Conservation (phyloP, 768 basidiomycete species). For the Russula griseocarnosa region DNA sequence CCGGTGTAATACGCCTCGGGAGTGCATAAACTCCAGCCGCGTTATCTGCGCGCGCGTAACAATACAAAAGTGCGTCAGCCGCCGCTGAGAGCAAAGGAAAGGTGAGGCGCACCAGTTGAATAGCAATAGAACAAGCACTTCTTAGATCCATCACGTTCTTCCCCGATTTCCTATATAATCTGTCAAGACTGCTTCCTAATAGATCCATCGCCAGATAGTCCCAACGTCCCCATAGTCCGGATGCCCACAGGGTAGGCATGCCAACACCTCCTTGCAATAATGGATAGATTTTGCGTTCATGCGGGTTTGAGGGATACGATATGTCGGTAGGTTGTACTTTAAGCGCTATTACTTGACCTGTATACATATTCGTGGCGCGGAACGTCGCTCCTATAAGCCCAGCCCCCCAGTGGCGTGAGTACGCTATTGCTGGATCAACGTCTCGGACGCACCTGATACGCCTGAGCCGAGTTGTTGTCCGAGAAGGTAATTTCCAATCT, state of each 20-base stretch:
- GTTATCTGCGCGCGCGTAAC: slow-evolving; percentile 49
- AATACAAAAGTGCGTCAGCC: not conserved
- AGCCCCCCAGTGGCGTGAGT: not conserved
- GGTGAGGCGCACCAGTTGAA: slow-evolving; percentile 61
- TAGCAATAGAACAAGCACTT: slow-evolving; percentile 68
- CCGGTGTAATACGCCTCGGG: slow-evolving; percentile 65
- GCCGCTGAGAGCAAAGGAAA: not conserved
- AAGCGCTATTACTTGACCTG: slow-evolving; percentile 58
- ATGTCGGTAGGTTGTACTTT: slow-evolving; percentile 69
- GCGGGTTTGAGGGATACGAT: slow-evolving; percentile 71
- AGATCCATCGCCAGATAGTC: slow-evolving; percentile 67
- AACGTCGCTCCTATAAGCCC: slow-evolving; percentile 65
- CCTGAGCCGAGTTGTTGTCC: slow-evolving; percentile 62
- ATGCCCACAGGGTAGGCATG: slow-evolving; percentile 68
- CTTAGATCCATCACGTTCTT: slow-evolving; percentile 62
- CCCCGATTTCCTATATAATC: slow-evolving; percentile 51
- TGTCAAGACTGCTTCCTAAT: slow-evolving; percentile 66
- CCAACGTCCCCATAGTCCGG: slow-evolving; percentile 35
- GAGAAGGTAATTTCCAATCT: slow-evolving; percentile 59
- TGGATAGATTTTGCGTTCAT: slow-evolving; percentile 67
- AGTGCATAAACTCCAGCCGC: slow-evolving; percentile 73
- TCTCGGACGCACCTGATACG: slow-evolving; percentile 54
- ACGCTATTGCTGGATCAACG: not conserved
- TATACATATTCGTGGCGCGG: slow-evolving; percentile 55
- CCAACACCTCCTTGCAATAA: slow-evolving; percentile 65